Evolutionary conservation across 2,329 filamentous ascomycete species (phyloP), one percentile per base, ranked within the genome.

Genomic region (Cladosporium sp.): DNA sequence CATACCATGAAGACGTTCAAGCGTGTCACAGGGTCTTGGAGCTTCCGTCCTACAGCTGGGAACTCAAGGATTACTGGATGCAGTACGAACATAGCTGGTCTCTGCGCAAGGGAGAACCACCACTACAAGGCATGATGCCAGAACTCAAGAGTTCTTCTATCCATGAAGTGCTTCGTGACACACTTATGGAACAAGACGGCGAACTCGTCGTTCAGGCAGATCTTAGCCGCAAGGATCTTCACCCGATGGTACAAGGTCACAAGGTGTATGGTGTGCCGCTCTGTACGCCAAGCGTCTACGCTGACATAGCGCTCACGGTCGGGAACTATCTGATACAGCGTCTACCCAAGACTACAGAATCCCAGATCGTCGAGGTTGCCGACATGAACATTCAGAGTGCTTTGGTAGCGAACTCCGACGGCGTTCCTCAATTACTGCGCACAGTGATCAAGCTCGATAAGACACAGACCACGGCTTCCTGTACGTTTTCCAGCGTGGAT

Each of bases 1-100:
- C 91, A 76, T 91, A 86, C 72, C 87, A 90, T 76, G 80, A 82
- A 51, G 82, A 86, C 60, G 90, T 88, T 74, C 84, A 86, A 69
- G 74, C 79, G 39, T 81, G 82, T 1, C 83, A 88, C 48, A 80
- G 84, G 48, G 79, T 91, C 18, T 78, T 90, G 18, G 79, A 85
- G 21, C 79, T 92, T 3, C 89, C 89, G 1, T 82, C 84, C 0
- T 92, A 92, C 74, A 82, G 82, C 0, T 92, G 88, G 74, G 88
- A 92, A 74, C 80, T 85, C 68, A 91, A 91, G 81, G 87, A 85
- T 69, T 91, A 91, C 77, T 91, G 88, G 88, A 82, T 91, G 18
- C 86, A 87, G 73, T 91, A 91, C 75, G 81, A 83, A 67, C 89
- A 91, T 67, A 88, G 92, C 76, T 93, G 89, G 87, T 85, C 83